Conservation (phyloP, 2,329 filamentous ascomycete genomes). For the Neocucurbitaria cava region DNA sequence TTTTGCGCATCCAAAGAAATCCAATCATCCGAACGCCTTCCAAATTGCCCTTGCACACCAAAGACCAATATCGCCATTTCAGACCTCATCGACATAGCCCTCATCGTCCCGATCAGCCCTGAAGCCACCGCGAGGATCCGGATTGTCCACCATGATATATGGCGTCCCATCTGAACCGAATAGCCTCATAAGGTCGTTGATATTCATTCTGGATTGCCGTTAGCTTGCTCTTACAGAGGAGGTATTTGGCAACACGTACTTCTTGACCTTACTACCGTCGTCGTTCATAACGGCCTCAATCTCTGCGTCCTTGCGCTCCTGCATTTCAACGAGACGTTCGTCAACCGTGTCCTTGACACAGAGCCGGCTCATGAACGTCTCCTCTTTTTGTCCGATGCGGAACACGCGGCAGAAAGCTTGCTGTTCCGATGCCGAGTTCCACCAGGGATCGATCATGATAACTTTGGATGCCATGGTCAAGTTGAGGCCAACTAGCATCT, state of each 20-base stretch:
- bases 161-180: constrained; percentile 54
- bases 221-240: neutral
- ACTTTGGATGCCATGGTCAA: constrained; percentile 62
- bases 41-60: neutral
- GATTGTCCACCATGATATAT: constrained; percentile 51
- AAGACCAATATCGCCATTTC: neutral
- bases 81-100: constrained; percentile 40
- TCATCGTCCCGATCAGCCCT: constrained; percentile 41
- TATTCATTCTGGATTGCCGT: constrained; percentile 29
- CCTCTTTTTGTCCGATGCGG: constrained; percentile 68
- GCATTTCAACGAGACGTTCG: constrained; percentile 61
- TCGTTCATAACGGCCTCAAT: constrained; percentile 55
- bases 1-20: neutral
- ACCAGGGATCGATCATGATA: constrained; percentile 61
- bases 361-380: constrained; percentile 66
- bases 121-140: constrained; percentile 37
- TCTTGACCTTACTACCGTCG: constrained; percentile 37
- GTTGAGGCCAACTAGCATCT: constrained; percentile 58
- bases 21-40: neutral
- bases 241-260: constrained; percentile 18
- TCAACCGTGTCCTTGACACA: constrained; percentile 66
- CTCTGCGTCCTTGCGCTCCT: constrained; percentile 60
- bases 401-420: constrained; percentile 70
- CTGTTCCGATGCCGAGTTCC: constrained; percentile 67
- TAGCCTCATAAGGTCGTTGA: constrained; percentile 54